phyloP scores from a whole-genome alignment of 495 filamentous ascomycete genomes.

The Penicillium canescens region DNA sequence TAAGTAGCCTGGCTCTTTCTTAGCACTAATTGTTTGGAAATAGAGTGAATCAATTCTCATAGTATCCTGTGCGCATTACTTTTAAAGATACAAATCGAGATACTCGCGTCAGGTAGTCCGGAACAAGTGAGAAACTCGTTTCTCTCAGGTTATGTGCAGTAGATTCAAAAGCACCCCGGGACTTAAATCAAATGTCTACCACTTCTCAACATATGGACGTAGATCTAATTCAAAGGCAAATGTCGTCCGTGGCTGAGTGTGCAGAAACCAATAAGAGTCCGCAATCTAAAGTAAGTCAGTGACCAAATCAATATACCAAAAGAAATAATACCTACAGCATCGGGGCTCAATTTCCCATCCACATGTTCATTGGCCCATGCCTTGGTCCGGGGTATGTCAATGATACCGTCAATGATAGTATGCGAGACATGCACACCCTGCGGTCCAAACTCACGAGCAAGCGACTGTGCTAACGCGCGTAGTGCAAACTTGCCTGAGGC shows the following conservation, averaged over 20 bases:
- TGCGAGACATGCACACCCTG: constrained; percentile 88
- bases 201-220: constrained; percentile 79
- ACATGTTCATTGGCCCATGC: constrained; percentile 56
- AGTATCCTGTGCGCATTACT: no score
- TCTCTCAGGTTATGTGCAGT: no score
- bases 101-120: no score
- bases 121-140: no score
- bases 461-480: constrained; percentile 72
- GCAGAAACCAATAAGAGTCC: constrained; percentile 84
- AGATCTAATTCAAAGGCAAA: constrained; percentile 89
- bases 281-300: constrained; percentile 65
- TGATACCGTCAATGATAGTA: constrained; percentile 83
- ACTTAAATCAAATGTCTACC: constrained; percentile 37
- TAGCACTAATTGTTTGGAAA: no score
- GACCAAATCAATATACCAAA: not conserved
- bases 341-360: constrained; percentile 77
- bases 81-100: no score
- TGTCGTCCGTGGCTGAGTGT: constrained; percentile 76
- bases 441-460: constrained; percentile 87
- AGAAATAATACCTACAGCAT: constrained; percentile 62
- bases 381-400: constrained; percentile 77
- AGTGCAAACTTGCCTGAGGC: constrained; percentile 80
- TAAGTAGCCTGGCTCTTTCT: no score
- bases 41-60: no score
- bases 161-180: no score